Percentiles rank a stretch among this genome's conserved stretches.
These are phyloP conservation scores for Celoporthe dispersa DNA, from an alignment of 2,329 filamentous ascomycete genomes.

Conservation along the genomic window DNA sequence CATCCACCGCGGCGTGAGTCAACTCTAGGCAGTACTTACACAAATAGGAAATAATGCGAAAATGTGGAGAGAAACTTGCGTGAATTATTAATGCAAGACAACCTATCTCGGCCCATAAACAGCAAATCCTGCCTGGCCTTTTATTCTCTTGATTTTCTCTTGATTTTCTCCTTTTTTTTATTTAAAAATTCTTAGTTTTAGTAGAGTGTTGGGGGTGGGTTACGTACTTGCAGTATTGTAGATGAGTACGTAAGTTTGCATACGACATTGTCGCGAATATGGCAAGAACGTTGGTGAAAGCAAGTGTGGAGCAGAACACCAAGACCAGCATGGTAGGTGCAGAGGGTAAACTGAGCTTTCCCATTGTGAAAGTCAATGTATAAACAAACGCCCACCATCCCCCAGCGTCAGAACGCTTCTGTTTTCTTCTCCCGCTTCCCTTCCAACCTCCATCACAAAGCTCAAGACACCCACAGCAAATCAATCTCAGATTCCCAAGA, in stretches of 20 bases:
- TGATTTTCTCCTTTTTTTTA: no score
- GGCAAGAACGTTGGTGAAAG: background rate
- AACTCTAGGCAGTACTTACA: background rate
- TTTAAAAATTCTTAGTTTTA: no score
- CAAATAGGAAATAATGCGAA: no score
- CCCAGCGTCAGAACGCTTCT: background rate
- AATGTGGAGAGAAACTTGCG: no score
- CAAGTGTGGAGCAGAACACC: background rate
- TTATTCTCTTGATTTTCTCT: background rate
- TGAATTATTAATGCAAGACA: no score
- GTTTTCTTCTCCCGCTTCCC: background rate
- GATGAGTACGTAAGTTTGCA: background rate
- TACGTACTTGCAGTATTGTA: background rate
- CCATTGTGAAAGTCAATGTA: background rate
- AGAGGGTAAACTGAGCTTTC: background rate
- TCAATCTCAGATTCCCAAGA: background rate
- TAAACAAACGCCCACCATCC: background rate
- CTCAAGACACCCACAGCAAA: background rate
- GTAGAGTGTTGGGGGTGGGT: no score
- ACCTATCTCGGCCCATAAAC: background rate
- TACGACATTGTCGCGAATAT: background rate
- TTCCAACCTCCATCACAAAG: background rate
- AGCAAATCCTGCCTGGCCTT: background rate
- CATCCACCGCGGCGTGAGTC: background rate
- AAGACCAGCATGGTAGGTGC: background rate